Evolutionary conservation across 345 rosid species (phyloP).

Genomic region (Excoecaria agallocha): DNA sequence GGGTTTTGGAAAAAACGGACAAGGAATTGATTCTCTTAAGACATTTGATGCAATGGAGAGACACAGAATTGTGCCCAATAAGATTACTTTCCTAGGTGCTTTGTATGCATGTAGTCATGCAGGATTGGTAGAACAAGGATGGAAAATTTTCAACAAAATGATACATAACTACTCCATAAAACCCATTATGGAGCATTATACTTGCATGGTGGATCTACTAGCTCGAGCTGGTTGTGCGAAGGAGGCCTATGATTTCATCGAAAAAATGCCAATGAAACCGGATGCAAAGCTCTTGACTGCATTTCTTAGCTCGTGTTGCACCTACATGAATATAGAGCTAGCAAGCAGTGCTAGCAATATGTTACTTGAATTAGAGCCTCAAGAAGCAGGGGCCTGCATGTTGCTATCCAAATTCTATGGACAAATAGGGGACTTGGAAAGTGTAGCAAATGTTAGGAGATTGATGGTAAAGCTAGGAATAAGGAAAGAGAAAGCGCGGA

Average conservation of each 20-base stretch:
- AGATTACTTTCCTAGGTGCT: constrained; percentile 23
- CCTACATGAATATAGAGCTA: constrained; percentile 24
- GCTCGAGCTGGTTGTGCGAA: constrained; percentile 21
- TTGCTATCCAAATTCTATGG: constrained; percentile 30
- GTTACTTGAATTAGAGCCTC: constrained; percentile 32
- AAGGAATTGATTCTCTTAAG: constrained; percentile 21
- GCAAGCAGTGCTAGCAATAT: constrained; percentile 14
- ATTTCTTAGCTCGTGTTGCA: constrained; percentile 30
- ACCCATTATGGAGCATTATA: constrained; percentile 29
- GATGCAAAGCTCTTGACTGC: constrained; percentile 28
- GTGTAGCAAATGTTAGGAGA: constrained; percentile 27
- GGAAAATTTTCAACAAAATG: constrained; percentile 14
- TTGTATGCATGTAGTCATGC: constrained; percentile 31
- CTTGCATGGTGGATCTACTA: constrained; percentile 30
- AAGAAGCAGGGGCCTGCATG: constrained; percentile 26
- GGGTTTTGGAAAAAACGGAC: constrained; percentile 30
- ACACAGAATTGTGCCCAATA: constrained; percentile 19
- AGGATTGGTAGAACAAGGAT: constrained; percentile 25
- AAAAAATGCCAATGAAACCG: constrained; percentile 24
- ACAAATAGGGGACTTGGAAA: constrained; percentile 18
- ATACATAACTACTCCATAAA: constrained; percentile 20
- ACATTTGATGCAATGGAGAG: constrained; percentile 23
- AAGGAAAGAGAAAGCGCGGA: constrained; percentile 21
- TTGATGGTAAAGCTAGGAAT: constrained; percentile 31
- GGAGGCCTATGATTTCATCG: constrained; percentile 19